Evolutionary conservation across 2,329 filamentous ascomycete genomes (phyloP), one percentile per base, ranked within the genome.

Genomic region (Macrophomina tecta): DNA sequence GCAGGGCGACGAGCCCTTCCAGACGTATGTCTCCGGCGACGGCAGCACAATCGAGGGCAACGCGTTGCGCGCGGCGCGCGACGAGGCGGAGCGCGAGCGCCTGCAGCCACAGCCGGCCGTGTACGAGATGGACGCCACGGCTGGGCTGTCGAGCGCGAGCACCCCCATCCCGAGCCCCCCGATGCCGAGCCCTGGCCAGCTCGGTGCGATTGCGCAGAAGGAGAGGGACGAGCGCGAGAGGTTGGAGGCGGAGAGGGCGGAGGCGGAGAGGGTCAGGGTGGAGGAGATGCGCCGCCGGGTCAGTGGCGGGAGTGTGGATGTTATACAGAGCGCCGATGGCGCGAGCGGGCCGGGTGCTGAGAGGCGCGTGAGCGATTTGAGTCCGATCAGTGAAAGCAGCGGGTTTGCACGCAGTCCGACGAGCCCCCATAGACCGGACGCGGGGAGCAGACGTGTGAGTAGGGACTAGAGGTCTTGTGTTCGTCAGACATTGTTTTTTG

Each of bases 1-100:
- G 23, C n/a, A 52, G 45, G 64, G 64, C 6, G 64, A 66, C 40
- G 56, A 34, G 9, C 36, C 64, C 28, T 48, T 56, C n/a, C 51
- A 28, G 63, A 56, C 52, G 36, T 45, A 56, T n/a, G 49, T 18
- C 12, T n/a, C 38, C 5, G 38, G 38, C 14, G 55, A 60, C 7
- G 55, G 55, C 28, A 16, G n/a, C 1, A 60, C 56, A 1, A 18
- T 60, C 4, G 56, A 60, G 36, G 40, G 56, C 3, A 60, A 60
- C 16, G 40, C 42, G 56, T 14, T 46, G 28, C 12, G 56, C 1
- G 55, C 55, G 36, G 53, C 18, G 53, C 34, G 16, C 23, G 16
- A 9, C n/a, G 58, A 51, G 42, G 9, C 4, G 5, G 56, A 18
- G 30, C 2, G 23, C 7, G 38, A 32, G 5, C 4, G 38, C 11